These are phyloP conservation scores for Zymoseptoria passerinii DNA, from an alignment of 2,329 filamentous ascomycete species.

Conservation along the genomic window DNA sequence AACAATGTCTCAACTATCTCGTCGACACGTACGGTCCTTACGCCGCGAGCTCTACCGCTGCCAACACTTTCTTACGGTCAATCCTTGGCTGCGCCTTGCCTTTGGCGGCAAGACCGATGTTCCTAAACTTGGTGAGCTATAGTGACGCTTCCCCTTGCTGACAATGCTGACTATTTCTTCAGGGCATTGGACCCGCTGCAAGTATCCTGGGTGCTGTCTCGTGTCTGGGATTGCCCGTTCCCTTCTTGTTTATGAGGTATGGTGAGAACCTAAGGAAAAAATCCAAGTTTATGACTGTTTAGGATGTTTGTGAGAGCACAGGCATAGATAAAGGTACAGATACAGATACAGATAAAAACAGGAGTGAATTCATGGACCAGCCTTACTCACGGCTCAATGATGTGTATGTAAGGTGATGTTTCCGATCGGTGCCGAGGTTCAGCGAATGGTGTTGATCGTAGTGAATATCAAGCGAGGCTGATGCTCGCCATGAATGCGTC, in stretches of 20 bases:
- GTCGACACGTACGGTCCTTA: conserved; percentile 31
- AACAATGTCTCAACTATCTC: conserved; percentile 42
- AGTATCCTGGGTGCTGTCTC: conserved; percentile 37
- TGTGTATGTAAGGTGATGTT: background rate
- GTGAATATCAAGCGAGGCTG: background rate
- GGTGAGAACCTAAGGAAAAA: conserved; percentile 34
- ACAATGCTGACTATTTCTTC: background rate
- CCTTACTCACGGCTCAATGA: too few relatives aligned
- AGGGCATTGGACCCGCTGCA: conserved; percentile 36
- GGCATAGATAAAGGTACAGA: background rate
- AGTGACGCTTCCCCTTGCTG: background rate
- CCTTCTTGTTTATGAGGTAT: conserved; percentile 39
- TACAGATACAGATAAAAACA: background rate
- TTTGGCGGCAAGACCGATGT: conserved; percentile 34
- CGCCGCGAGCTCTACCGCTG: conserved; percentile 43
- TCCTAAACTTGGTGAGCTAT: conserved; percentile 22
- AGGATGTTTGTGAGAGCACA: background rate
- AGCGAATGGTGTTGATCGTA: background rate
- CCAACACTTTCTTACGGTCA: conserved; percentile 43
- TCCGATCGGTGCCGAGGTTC: background rate
- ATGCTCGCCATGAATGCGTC: background rate
- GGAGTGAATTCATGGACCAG: too few relatives aligned
- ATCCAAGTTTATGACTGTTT: conserved; percentile 28
- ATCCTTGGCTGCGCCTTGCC: conserved; percentile 35
- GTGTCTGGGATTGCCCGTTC: conserved; percentile 35